Evolutionary conservation across 1,284 basidiomycete species (phyloP).

Genomic region (Apiotrichum brassicae): DNA sequence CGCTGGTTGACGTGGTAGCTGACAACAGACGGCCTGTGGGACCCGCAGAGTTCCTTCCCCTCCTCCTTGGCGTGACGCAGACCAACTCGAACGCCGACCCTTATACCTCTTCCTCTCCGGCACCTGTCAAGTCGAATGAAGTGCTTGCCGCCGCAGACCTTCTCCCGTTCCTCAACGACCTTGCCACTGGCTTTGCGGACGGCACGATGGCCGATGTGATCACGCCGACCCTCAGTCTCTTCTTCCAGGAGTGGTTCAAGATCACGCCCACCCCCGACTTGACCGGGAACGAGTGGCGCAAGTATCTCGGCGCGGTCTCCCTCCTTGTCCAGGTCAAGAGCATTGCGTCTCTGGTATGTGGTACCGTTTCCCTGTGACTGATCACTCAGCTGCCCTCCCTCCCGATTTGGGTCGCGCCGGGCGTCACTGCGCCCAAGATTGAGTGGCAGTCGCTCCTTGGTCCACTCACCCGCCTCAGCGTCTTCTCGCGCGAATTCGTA

Average conservation of each 20-base stretch:
- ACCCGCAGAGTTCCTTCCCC: constrained; percentile 64
- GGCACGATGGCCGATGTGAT: constrained; percentile 49
- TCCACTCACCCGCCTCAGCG: constrained; percentile 69
- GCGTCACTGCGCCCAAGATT: constrained; percentile 41
- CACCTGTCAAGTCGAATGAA: constrained; percentile 3
- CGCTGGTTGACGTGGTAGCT: not conserved
- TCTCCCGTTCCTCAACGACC: constrained; percentile 49
- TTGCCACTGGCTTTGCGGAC: constrained; percentile 46
- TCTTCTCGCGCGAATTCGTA: constrained; percentile 83
- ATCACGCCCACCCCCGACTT: constrained; percentile 41
- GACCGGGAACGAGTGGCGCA: constrained; percentile 63
- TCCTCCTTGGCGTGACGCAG: constrained; percentile 61
- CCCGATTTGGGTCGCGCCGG: constrained; percentile 41
- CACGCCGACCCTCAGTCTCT: constrained; percentile 44
- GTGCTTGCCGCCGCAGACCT: constrained; percentile 44
- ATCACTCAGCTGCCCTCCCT: constrained; percentile 41
- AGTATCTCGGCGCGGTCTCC: constrained; percentile 72
- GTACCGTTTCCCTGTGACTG: not conserved
- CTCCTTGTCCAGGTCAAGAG: constrained; percentile 73
- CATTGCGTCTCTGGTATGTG: constrained; percentile 63
- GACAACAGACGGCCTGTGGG: constrained; percentile 59
- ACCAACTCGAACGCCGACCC: constrained; percentile 51
- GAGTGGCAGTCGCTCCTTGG: constrained; percentile 67
- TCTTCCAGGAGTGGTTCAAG: constrained; percentile 47
- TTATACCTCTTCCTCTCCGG: constrained; percentile 45